Evolutionary conservation across 805 yeast genomes (phyloP).

Genomic region (Suhomyces pyralidae): DNA sequence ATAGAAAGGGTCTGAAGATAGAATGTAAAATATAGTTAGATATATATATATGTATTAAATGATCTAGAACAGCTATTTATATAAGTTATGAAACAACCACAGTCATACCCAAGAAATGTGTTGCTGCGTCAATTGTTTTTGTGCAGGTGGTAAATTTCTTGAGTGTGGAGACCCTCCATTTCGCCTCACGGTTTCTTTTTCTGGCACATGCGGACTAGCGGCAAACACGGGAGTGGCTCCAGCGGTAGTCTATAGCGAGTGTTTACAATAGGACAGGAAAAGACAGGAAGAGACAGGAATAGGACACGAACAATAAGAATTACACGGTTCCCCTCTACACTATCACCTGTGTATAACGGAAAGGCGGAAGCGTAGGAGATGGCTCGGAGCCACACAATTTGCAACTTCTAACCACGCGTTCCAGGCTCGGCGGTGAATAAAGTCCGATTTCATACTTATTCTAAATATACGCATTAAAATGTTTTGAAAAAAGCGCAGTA

Average conservation of each 20-base stretch:
- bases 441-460: not conserved
- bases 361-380: no score
- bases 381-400: not conserved
- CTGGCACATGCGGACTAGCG: not conserved
- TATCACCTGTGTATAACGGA: no score
- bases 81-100: not conserved
- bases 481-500: not conserved
- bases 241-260: not conserved
- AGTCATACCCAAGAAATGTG: not conserved
- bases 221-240: not conserved
- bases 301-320: no score
- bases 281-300: no score
- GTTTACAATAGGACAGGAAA: not conserved
- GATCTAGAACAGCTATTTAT: not conserved
- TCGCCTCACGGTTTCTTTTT: conserved; percentile 3
- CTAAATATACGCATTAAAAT: not conserved
- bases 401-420: not conserved
- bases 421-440: not conserved
- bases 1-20: no score
- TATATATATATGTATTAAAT: not conserved
- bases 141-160: not conserved
- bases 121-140: conserved; percentile 1
- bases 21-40: no score
- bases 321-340: no score
- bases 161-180: conserved; percentile 2